Conservation (phyloP, 495 filamentous ascomycete genomes). For the Daldinia decipiens region DNA sequence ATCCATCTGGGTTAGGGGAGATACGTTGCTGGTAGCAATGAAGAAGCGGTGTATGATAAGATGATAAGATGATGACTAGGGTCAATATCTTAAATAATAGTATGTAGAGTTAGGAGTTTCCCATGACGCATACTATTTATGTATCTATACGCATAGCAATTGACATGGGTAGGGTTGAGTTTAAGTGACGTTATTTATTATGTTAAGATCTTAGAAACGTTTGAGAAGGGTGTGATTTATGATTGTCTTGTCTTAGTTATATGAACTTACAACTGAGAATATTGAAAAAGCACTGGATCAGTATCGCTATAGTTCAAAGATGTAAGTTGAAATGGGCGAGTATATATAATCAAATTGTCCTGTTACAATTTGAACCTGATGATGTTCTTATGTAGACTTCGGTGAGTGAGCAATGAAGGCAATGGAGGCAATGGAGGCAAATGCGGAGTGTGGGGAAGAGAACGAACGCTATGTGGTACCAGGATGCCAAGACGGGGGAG, state of each 20-base stretch:
- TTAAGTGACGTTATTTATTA: slow-evolving; percentile 16
- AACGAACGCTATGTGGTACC: slow-evolving; percentile 13
- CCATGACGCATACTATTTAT: slow-evolving; percentile 2
- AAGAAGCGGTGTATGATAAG: slow-evolving; percentile 1
- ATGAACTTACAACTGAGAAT: not conserved
- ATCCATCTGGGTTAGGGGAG: slow-evolving; percentile 5
- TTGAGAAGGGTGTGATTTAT: not conserved
- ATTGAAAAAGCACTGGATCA: not conserved
- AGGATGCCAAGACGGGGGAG: slow-evolving; percentile 42
- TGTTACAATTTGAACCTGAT: not conserved
- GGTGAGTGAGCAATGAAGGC: not conserved
- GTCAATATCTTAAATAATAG: not conserved
- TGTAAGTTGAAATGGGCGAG: not conserved
- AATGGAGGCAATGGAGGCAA: slow-evolving; percentile 8
- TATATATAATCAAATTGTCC: not conserved
- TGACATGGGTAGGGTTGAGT: slow-evolving; percentile 4
- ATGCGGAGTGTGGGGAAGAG: slow-evolving; percentile 37
- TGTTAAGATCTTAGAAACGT: not conserved
- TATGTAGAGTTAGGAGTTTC: not conserved
- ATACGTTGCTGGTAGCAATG: not conserved
- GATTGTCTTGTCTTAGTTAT: not conserved
- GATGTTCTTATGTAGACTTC: not conserved
- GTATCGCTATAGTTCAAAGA: not conserved
- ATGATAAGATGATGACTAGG: not conserved
- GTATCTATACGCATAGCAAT: not conserved